Base-by-base conservation (phyloP, 2,329 filamentous ascomycete species). In the Macrophomina tecta region DNA sequence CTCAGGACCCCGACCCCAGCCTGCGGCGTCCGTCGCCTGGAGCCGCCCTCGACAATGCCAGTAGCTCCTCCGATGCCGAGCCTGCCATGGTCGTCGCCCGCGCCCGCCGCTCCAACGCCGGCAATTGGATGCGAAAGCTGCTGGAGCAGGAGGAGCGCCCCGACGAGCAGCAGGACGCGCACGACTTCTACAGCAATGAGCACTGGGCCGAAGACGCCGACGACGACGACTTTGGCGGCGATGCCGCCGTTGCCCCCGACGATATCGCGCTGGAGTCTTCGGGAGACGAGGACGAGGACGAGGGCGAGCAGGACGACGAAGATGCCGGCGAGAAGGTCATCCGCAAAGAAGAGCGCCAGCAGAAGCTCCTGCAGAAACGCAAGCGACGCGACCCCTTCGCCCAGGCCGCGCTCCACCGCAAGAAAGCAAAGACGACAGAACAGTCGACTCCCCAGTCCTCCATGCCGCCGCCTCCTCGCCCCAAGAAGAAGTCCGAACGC, bases 321-420 rank as follows among this genome's bases (percentile, higher is more conserved):
- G 78, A 95, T 4, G 91, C 92, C 66, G 95, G 95, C 40, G 95
- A 99, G 80, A 91, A 90, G 73, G 93, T 97, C 79, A 78, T 99
- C 65, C 89, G 95, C 79, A 90, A 87, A 70, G 87, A 91, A 72
- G 92, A 90, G 67, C 89, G 89, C 71, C 88, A 87, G 68, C 90
- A 90, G 72, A 87, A 79, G 64, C 71, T 73, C 42, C 74, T 58
- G 69, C 92, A 92, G 77, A 97, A 97, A 80, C 89, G 93, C 71
- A 96, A 94, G 1, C 89, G 91, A 73, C 72, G 75, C n/a, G 78
- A 78, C 56, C 76, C 76, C 5, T 79, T 79, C 67, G 72, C 76
- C 56, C 51, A 77, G 74, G 67, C 73, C 64, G 70, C 76, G 72
- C 83, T 82, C n/a, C 73, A 77, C 71, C 73, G 61, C 36, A 66